These are phyloP conservation scores for Triangularia verruculosa DNA, from an alignment of 2,329 filamentous ascomycete species.

Conservation along the genomic window DNA sequence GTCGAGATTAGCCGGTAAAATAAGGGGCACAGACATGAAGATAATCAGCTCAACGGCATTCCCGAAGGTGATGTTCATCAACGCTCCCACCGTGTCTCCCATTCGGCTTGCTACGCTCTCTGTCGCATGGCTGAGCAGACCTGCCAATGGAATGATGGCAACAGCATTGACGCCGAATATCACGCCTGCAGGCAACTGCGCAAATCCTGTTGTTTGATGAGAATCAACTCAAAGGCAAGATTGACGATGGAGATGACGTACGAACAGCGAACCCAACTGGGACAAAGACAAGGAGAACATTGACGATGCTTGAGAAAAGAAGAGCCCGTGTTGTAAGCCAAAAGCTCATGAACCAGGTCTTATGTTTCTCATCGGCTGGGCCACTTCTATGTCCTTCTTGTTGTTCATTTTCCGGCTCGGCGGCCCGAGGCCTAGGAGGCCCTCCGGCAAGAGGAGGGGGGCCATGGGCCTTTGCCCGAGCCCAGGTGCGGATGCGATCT, in stretches of 20 bases:
- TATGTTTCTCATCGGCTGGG: not conserved
- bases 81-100: constrained; percentile 68
- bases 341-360: not conserved
- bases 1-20: constrained; percentile 13
- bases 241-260: constrained; percentile 41
- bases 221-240: not conserved
- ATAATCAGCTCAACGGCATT: constrained; percentile 80
- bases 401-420: not conserved
- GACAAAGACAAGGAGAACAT: constrained; percentile 73
- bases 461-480: constrained; percentile 31
- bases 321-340: constrained; percentile 34
- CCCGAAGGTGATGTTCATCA: constrained; percentile 75
- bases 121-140: constrained; percentile 68
- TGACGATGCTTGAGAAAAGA: constrained; percentile 72
- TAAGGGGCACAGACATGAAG: constrained; percentile 41
- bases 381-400: not conserved
- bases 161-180: constrained; percentile 73
- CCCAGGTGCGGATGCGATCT: constrained; percentile 33
- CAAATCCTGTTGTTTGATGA: not conserved
- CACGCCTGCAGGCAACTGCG: constrained; percentile 43
- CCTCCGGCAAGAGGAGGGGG: constrained; percentile 17
- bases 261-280: constrained; percentile 70
- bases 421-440: not conserved
- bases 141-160: constrained; percentile 72
- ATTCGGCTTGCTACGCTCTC: constrained; percentile 71